Evolutionary conservation across 768 basidiomycete species (phyloP), one percentile per base, ranked within the genome.

Genomic region (Sporobolomyces phaffii): DNA sequence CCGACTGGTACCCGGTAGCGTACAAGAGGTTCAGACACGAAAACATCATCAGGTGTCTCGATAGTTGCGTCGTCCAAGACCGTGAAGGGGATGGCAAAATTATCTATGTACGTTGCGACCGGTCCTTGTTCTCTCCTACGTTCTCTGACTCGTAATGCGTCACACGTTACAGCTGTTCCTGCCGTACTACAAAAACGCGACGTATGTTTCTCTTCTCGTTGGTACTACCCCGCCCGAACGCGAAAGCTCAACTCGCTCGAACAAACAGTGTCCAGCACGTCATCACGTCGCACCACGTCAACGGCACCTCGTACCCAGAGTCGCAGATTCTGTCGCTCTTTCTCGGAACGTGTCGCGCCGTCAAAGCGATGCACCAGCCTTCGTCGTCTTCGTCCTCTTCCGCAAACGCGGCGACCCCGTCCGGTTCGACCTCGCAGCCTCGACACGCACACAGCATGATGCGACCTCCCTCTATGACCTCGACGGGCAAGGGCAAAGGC

Each of bases 21-120:
- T 96, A 96, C 77, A 82, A 91, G 75, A 84, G 94, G 65, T 98
- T 98, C 72, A 92, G 90, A 77, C 94, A 97, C 77, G 89, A 88
- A 24, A 97, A 98, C 77, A 97, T 98, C 74, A 99, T 99, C 76
- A 88, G 88, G 41, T 79, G 65, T 56, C 66, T 75, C 49, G 70
- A 71, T 50, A 45, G 49, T 36, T 60, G 36, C 49, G 59, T 61
- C 44, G 44, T 62, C 28, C 60, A 72, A 48, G 59, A 72, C 66
- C 43, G 26, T 8, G 53, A 59, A 20, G 56, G 34, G 10, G 60
- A 56, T 11, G 53, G 70, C 50, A 73, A 73, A 57, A 53, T 72
- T 48, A 69, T 72, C 45, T 70, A 68, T 40, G 66, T 68, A 22
- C 48, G 66, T 41, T 38, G 2, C 28, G 26, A 24, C 31, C 33